phyloP scores from a whole-genome alignment of 2,329 filamentous ascomycete genomes.

The Magnaporthiopsis poae region DNA sequence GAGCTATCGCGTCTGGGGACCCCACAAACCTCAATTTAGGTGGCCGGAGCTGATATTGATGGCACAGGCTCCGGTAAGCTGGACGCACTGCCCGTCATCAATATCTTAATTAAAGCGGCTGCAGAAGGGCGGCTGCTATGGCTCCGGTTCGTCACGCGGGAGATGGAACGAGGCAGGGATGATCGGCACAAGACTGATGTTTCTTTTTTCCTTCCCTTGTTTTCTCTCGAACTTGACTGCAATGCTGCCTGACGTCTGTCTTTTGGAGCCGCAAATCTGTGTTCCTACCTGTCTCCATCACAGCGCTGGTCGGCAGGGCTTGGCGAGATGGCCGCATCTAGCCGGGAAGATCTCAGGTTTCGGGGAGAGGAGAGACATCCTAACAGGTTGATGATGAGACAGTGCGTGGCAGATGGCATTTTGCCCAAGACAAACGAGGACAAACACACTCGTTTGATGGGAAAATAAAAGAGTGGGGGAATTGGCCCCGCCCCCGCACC shows the following conservation, averaged over 20 bases:
- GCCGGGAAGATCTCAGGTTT: background rate
- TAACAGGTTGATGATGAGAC: background rate
- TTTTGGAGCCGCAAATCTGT: too few species aligned
- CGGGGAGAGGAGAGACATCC: background rate
- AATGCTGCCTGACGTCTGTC: too few species aligned
- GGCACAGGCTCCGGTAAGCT: background rate
- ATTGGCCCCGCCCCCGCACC: too few species aligned
- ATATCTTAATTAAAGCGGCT: background rate
- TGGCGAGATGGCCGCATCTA: background rate
- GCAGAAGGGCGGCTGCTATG: background rate
- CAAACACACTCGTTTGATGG: background rate
- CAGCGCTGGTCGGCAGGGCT: background rate
- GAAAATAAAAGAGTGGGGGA: background rate
- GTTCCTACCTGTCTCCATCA: too few species aligned
- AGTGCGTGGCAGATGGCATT: background rate
- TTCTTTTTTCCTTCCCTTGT: background rate
- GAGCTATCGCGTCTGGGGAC: background rate
- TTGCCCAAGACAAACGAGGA: background rate
- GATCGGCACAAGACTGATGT: background rate
- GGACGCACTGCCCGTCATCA: background rate
- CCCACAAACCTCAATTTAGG: background rate
- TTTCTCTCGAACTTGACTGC: too few species aligned
- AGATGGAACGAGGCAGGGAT: background rate
- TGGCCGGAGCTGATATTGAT: background rate
- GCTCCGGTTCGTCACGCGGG: background rate